Conservation (phyloP, 768 basidiomycete genomes). For the Pilatotrama ljubarskyi region DNA sequence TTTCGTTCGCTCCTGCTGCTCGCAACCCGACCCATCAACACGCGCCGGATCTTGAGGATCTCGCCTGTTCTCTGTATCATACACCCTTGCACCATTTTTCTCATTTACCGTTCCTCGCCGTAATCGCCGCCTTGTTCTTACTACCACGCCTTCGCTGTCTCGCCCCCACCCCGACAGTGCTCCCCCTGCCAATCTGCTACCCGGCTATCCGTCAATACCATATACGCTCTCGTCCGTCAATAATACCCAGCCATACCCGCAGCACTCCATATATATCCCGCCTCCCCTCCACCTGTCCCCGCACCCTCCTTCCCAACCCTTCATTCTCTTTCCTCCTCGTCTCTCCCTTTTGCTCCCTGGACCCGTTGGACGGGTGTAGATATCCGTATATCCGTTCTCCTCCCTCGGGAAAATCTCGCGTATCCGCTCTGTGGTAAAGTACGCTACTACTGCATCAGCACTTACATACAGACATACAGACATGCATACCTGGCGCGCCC, state of each 20-base stretch:
- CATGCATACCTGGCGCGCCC: no score
- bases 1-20: not conserved
- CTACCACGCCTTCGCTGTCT: not conserved
- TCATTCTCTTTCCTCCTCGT: not conserved
- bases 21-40: not conserved
- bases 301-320: not conserved
- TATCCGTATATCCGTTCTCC: not conserved
- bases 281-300: not conserved
- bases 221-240: not conserved
- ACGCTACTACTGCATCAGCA: not conserved
- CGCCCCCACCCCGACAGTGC: not conserved
- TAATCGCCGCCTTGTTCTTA: constrained; percentile 5
- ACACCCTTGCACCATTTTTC: not conserved
- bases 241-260: constrained; percentile 8
- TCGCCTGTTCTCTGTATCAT: constrained; percentile 19
- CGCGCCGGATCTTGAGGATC: constrained; percentile 21
- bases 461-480: no score
- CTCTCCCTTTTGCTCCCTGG: not conserved
- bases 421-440: not conserved
- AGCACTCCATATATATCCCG: not conserved
- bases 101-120: not conserved
- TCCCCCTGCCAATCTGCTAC: no score
- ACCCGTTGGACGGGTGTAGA: constrained; percentile 12
- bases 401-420: not conserved
- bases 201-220: not conserved